Conservation (phyloP, 768 basidiomycete genomes). For the Udeniomyces megalosporus region DNA sequence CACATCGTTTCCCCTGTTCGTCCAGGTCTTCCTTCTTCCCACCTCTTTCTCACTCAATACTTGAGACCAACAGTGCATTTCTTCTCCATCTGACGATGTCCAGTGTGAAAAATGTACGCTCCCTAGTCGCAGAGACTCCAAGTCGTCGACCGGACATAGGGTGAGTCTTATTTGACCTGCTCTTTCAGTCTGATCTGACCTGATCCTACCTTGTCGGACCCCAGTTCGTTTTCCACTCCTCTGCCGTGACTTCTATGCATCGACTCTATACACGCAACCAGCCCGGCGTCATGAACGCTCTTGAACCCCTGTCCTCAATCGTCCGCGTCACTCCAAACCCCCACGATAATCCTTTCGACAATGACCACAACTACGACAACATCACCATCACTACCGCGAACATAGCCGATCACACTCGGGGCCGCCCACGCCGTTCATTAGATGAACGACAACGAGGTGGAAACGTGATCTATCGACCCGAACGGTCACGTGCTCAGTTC, state of each 20-base stretch:
- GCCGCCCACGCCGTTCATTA: no score
- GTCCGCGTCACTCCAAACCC: not conserved
- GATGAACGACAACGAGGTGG: no score
- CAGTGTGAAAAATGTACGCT: conserved; percentile 56
- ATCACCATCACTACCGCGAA: not conserved
- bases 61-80: not conserved
- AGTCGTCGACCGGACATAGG: conserved; percentile 9
- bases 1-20: conserved; percentile 2
- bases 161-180: not conserved
- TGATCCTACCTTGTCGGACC: conserved; percentile 37
- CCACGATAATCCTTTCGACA: not conserved
- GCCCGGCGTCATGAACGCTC: not conserved
- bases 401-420: not conserved
- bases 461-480: not conserved
- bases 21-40: conserved; percentile 23
- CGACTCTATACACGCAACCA: conserved; percentile 41
- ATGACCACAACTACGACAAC: no score
- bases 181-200: not conserved
- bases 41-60: conserved; percentile 3
- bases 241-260: conserved; percentile 46
- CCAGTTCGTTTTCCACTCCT: conserved; percentile 63
- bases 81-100: conserved; percentile 22
- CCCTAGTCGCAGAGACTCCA: conserved; percentile 36
- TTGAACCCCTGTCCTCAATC: not conserved
- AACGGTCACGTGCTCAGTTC: not conserved